phyloP scores from a whole-genome alignment of 768 basidiomycete genomes.

The Crassisporium funariophilum region DNA sequence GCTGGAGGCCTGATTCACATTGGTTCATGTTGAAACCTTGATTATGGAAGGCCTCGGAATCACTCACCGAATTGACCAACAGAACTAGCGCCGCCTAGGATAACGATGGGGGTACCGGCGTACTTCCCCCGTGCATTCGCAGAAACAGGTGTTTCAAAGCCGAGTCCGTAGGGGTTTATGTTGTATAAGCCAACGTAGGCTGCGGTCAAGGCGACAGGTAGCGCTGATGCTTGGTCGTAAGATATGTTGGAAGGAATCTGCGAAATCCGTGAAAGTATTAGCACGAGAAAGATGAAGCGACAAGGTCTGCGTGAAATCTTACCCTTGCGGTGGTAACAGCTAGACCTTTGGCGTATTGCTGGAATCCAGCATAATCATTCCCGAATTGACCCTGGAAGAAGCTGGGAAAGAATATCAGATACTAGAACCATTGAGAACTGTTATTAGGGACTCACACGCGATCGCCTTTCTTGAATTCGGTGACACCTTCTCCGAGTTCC shows the following conservation, averaged over 20 bases:
- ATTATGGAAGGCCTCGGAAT: slow-evolving; percentile 28
- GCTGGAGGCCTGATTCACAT: slow-evolving; percentile 36
- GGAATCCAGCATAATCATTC: slow-evolving; percentile 41
- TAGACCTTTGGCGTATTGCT: slow-evolving; percentile 45
- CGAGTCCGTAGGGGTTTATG: slow-evolving; percentile 20
- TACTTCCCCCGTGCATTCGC: not conserved
- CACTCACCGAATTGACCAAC: slow-evolving; percentile 28
- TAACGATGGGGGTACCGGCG: slow-evolving; percentile 12
- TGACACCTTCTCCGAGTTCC: slow-evolving; percentile 50
- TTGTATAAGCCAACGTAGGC: slow-evolving; percentile 33
- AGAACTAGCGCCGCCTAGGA: slow-evolving; percentile 31
- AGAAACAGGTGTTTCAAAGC: slow-evolving; percentile 4
- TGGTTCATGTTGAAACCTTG: slow-evolving; percentile 8
- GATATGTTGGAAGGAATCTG: slow-evolving; percentile 17
- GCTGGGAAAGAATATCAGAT: slow-evolving; percentile 19
- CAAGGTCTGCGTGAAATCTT: not conserved
- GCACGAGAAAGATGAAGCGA: not conserved
- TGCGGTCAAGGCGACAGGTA: slow-evolving; percentile 31
- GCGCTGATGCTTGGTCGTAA: slow-evolving; percentile 37
- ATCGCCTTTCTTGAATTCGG: slow-evolving; percentile 50
- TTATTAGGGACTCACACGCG: slow-evolving; percentile 52
- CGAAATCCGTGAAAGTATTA: not conserved
- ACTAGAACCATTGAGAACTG: not conserved
- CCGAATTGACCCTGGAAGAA: slow-evolving; percentile 43
- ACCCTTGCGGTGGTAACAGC: slow-evolving; percentile 46